Base-by-base conservation (phyloP, 441 rosid species). In the Geranium incanum region DNA sequence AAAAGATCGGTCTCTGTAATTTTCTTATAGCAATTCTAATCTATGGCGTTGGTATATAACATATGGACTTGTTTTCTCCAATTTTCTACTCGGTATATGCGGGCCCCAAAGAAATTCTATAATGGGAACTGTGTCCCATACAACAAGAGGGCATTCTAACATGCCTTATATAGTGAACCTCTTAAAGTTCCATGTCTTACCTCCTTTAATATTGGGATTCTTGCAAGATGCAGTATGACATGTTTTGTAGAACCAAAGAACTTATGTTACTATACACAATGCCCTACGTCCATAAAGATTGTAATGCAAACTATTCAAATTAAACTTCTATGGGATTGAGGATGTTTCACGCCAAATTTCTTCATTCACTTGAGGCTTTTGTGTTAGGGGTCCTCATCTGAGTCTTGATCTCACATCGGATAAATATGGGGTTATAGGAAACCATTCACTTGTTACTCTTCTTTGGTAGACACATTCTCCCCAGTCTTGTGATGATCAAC, bases 1-100 rank as follows among this genome's bases (percentile, higher is more conserved):
- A 23, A 33, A 67, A 50, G 59, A 70, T 52, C 52, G 72, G 38
- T 12, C 9, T 52, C 36, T 69, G 36, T 37, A 13, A 6, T 70
- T 28, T 28, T 28, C 33, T 28, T 33, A 52, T 74, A 68, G 75
- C 18, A 2, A 21, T 45, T 38, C 9, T 39, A 39, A 4, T 7
- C 43, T 39, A 4, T 43, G 50, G 9, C 6, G 57, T 15, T 12
- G n/a, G 19, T n/a, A n/a, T 52, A 52, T 4, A n/a, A 52, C 60
- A 52, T 3, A 12, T 5, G 6, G 4, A 5, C 60, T 52, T 52
- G 19, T 52, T 52, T n/a, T 52, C n/a, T 11, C 15, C 18, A n/a
- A 4, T 52, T 52, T 52, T 52, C 18, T 52, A 15, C 60, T 52
- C 5, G 5, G 1, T 15, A n/a, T 12, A 21, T n/a, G 60, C n/a